Conservation (phyloP, 352 stramenopile species). For the Elongisporangium undulatum region DNA sequence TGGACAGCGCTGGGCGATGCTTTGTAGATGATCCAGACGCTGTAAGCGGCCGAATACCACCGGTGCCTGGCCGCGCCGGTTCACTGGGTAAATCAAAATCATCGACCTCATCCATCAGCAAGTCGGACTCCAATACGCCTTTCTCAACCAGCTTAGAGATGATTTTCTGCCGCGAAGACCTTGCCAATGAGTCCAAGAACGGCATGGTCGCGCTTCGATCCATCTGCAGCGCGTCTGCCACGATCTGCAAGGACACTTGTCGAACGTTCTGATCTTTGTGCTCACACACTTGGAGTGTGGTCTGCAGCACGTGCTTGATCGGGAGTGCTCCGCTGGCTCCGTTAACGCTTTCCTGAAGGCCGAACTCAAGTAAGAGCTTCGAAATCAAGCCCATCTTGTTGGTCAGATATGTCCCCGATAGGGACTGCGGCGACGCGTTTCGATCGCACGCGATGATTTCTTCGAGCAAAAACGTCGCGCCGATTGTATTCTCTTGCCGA, state of each 20-base stretch:
- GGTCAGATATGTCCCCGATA: slow-evolving; percentile 50
- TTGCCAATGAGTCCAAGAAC: slow-evolving; percentile 60
- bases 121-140: slow-evolving; percentile 64
- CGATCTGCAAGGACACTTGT: slow-evolving; percentile 57
- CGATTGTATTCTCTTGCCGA: slow-evolving; percentile 49
- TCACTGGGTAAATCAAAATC: slow-evolving; percentile 62
- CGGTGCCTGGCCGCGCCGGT: slow-evolving; percentile 38
- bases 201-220: slow-evolving; percentile 59
- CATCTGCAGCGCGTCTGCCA: slow-evolving; percentile 58
- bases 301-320: slow-evolving; percentile 67
- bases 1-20: slow-evolving; percentile 59
- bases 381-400: slow-evolving; percentile 74
- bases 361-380: slow-evolving; percentile 78
- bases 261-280: slow-evolving; percentile 72
- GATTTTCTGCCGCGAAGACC: slow-evolving; percentile 67
- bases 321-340: slow-evolving; percentile 27
- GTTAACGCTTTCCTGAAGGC: slow-evolving; percentile 44
- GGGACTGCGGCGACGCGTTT: slow-evolving; percentile 40
- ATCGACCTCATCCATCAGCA: slow-evolving; percentile 83
- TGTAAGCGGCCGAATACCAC: slow-evolving; percentile 51
- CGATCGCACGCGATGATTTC: slow-evolving; percentile 69
- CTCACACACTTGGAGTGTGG: slow-evolving; percentile 62
- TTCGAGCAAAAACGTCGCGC: slow-evolving; percentile 66
- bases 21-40: slow-evolving; percentile 77
- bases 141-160: slow-evolving; percentile 77